These are phyloP conservation scores for Carallia brachiata DNA, from an alignment of 345 rosid genomes.

Conservation along the genomic window DNA sequence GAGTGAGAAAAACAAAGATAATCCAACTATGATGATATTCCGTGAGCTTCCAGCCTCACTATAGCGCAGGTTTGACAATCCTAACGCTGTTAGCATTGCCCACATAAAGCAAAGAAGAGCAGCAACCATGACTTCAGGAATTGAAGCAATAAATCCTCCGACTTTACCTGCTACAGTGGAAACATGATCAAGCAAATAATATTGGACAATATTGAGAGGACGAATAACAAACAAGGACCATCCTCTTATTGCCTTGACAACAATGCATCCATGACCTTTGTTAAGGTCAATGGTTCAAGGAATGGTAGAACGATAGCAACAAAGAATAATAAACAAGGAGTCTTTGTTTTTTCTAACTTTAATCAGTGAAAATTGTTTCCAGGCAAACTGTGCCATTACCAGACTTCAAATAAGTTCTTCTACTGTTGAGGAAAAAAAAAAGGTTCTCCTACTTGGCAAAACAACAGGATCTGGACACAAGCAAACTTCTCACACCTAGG, in stretches of 20 bases:
- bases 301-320: too few relatives aligned
- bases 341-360: constrained; percentile 1
- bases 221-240: neutral
- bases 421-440: neutral
- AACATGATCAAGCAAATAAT: neutral
- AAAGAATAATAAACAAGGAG: constrained; percentile 1
- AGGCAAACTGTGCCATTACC: neutral
- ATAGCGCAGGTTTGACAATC: constrained; percentile 88
- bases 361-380: neutral
- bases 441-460: neutral
- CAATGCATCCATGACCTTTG: too few relatives aligned
- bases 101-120: constrained; percentile 98
- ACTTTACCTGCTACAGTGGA: constrained; percentile 63
- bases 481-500: neutral
- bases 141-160: constrained; percentile 93
- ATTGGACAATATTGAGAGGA: neutral
- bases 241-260: too few relatives aligned
- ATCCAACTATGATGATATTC: constrained; percentile 86
- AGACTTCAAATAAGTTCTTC: neutral
- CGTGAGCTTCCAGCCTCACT: constrained; percentile 99
- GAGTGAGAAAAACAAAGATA: constrained; percentile 80
- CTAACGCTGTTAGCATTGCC: constrained; percentile 94
- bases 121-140: constrained; percentile 95
- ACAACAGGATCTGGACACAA: neutral
- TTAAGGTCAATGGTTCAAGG: too few relatives aligned